Evolutionary conservation across 2,329 filamentous ascomycete genomes (phyloP).

Genomic region (Ascochyta pisi): DNA sequence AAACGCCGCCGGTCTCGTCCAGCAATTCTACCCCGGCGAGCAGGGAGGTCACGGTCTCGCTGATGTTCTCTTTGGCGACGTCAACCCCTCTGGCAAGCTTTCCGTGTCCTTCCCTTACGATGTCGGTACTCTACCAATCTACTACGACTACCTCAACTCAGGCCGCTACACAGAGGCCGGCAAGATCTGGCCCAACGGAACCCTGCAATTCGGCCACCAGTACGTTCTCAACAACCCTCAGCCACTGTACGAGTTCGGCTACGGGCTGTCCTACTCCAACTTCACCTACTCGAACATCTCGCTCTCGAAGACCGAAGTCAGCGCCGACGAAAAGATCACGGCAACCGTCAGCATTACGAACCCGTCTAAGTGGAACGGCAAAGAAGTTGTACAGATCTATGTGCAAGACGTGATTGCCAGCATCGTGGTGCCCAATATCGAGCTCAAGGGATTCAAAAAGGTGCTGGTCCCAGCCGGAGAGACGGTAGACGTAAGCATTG

Average conservation of each 20-base stretch:
- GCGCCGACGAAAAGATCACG: conserved; percentile 62
- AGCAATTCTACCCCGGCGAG: conserved; percentile 78
- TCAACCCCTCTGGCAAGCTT: conserved; percentile 71
- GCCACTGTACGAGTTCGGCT: conserved; percentile 71
- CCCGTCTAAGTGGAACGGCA: conserved; percentile 61
- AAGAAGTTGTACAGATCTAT: conserved; percentile 74
- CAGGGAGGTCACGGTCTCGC: conserved; percentile 72
- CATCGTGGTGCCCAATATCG: conserved; percentile 69
- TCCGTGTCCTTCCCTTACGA: conserved; percentile 71
- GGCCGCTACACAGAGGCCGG: conserved; percentile 64
- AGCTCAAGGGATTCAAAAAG: conserved; percentile 73
- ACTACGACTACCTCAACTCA: conserved; percentile 76
- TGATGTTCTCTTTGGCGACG: conserved; percentile 66
- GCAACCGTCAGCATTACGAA: conserved; percentile 70
- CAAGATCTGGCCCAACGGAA: conserved; percentile 62
- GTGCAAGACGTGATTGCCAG: conserved; percentile 67
- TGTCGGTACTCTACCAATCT: conserved; percentile 71
- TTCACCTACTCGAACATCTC: conserved; percentile 66
- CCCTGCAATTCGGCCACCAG: conserved; percentile 67
- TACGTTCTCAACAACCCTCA: conserved; percentile 68
- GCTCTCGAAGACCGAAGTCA: conserved; percentile 58
- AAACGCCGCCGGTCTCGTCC: conserved; percentile 69
- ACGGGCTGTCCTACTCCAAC: conserved; percentile 69
- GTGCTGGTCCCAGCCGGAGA: conserved; percentile 66
- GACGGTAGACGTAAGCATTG: conserved; percentile 61